A percentile compares a stretch with the other conserved stretches of the same genome.
phyloP scores from a whole-genome alignment of 2,329 filamentous ascomycete genomes.

The Colletotrichum neosansevieriae region DNA sequence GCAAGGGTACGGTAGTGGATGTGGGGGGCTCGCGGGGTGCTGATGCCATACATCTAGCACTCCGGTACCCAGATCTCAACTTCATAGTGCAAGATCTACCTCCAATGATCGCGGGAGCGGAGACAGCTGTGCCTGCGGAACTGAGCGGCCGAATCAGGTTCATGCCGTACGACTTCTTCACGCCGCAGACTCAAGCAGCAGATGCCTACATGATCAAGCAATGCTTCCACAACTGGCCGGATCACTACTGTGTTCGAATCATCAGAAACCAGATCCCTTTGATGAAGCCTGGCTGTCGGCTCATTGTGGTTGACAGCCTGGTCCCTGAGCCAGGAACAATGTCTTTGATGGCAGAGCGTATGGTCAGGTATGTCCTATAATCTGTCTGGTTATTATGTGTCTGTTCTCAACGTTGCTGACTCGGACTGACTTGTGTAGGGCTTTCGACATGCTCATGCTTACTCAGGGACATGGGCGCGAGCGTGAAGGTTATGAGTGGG shows the following conservation, averaged over 20 bases:
- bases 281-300: slow-evolving; percentile 1
- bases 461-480: slow-evolving; percentile 1
- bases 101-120: slow-evolving; percentile 1
- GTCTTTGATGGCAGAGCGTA: slow-evolving; percentile 4
- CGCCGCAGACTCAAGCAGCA: slow-evolving; percentile 5
- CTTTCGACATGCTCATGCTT: slow-evolving; percentile 12
- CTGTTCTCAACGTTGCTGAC: not conserved
- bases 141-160: slow-evolving; percentile 4
- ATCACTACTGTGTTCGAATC: slow-evolving; percentile 9
- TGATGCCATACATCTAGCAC: slow-evolving; percentile 3
- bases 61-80: slow-evolving; percentile 5
- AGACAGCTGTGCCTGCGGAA: not conserved
- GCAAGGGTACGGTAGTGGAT: not conserved
- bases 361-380: slow-evolving; percentile 1
- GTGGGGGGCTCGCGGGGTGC: slow-evolving; percentile 7
- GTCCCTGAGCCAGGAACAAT: slow-evolving; percentile 11
- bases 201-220: slow-evolving; percentile 12
- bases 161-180: slow-evolving; percentile 3
- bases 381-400: not conserved
- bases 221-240: slow-evolving; percentile 8
- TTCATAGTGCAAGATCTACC: slow-evolving; percentile 2
- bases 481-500: slow-evolving; percentile 2
- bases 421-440: not conserved
- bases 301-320: slow-evolving; percentile 6
- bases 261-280: slow-evolving; percentile 8